Percentiles rank a stretch among this genome's conserved stretches.
Evolutionary conservation across 768 basidiomycete genomes (phyloP).

Genomic region (Lactarius indigo): DNA sequence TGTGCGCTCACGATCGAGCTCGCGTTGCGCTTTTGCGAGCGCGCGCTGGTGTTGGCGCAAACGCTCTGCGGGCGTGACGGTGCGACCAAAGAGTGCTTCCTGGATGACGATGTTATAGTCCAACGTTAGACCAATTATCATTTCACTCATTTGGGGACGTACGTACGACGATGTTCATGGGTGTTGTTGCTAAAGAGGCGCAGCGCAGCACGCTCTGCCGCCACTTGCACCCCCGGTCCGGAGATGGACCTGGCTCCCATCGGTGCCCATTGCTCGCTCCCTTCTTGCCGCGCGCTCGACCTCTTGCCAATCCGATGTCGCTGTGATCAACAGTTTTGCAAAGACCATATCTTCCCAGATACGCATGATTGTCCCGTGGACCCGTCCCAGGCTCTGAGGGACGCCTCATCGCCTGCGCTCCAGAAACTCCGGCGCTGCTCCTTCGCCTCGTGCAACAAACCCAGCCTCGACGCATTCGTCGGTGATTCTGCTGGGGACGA

Average conservation of each 20-base stretch:
- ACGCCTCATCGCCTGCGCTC: conserved; percentile 6
- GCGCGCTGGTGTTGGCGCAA: conserved; percentile 95
- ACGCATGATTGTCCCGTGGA: conserved; percentile 51
- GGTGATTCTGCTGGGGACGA: conserved; percentile 31
- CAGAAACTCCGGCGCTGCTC: conserved; percentile 49
- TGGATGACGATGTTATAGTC: conserved; percentile 32
- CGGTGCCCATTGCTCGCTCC: conserved; percentile 62
- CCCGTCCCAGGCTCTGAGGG: conserved; percentile 3
- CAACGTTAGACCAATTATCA: conserved; percentile 12
- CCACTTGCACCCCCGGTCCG: conserved; percentile 1
- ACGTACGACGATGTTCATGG: conserved; percentile 80
- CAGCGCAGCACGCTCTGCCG: too few species aligned
- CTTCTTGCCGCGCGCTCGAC: conserved; percentile 60
- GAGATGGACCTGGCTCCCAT: conserved; percentile 47
- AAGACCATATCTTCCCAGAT: conserved; percentile 55
- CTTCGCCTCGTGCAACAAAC: conserved; percentile 49
- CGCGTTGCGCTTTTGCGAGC: conserved; percentile 94
- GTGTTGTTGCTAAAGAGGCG: conserved; percentile 14
- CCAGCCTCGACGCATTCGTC: conserved; percentile 44
- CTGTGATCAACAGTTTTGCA: conserved; percentile 61
- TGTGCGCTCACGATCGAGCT: conserved; percentile 91
- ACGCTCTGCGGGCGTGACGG: conserved; percentile 93
- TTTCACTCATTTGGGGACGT: neutral
- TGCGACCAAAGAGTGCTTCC: conserved; percentile 95
- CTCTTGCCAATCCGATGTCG: conserved; percentile 73